phyloP scores from a whole-genome alignment of 495 filamentous ascomycete species.

The Annulohypoxylon bovei region DNA sequence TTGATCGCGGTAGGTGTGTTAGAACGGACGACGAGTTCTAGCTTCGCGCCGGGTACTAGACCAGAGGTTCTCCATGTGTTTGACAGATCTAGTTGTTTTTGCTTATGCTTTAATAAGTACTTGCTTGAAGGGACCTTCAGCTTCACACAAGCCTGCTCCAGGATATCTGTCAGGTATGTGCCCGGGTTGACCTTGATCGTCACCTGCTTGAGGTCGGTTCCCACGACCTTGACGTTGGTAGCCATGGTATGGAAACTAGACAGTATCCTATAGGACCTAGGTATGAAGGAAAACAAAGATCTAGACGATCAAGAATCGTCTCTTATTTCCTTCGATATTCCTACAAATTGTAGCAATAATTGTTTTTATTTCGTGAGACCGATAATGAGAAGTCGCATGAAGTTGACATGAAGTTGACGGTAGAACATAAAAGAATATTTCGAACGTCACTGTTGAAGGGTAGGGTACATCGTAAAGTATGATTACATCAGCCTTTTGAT shows the following conservation, averaged over 20 bases:
- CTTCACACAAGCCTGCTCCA: conserved; percentile 86
- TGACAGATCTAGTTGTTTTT: conserved; percentile 85
- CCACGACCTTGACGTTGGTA: conserved; percentile 88
- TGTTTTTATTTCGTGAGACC: not conserved
- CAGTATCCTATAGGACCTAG: not conserved
- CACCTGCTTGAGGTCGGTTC: conserved; percentile 74
- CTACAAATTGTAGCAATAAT: not conserved
- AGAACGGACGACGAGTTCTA: conserved; percentile 88
- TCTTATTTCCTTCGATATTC: not conserved
- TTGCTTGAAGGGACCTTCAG: conserved; percentile 75
- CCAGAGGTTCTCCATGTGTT: conserved; percentile 86
- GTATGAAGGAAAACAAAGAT: not conserved
- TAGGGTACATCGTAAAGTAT: not conserved
- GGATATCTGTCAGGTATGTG: conserved; percentile 81
- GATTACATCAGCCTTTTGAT: conserved; percentile 29
- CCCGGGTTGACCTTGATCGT: conserved; percentile 85
- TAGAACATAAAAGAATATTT: conserved; percentile 31
- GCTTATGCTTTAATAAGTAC: conserved; percentile 88
- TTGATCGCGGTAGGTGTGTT: conserved; percentile 83
- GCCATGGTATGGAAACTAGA: conserved; percentile 66
- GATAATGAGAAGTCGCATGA: not conserved
- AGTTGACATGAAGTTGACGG: not conserved
- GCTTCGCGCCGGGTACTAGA: conserved; percentile 83
- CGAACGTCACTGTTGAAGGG: not conserved
- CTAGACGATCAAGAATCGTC: too few relatives aligned